phyloP scores from a whole-genome alignment of 2,329 filamentous ascomycete genomes.

The Colletotrichum zoysiae region DNA sequence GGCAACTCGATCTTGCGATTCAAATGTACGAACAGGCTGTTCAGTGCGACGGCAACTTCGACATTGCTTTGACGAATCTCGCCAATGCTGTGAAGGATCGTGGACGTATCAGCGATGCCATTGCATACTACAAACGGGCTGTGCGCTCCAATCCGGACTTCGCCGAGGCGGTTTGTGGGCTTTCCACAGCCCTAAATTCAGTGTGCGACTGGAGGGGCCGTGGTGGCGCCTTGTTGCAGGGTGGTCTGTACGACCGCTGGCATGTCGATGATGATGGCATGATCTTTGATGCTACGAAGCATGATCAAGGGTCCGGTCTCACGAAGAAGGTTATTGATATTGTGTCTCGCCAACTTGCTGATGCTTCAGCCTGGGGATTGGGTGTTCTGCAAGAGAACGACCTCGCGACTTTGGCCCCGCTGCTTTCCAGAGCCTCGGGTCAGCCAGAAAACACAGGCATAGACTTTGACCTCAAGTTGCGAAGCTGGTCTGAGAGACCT shows the following conservation, averaged over 20 bases:
- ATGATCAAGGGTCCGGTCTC: conserved; percentile 78
- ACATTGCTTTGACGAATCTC: conserved; percentile 95
- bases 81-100: conserved; percentile 99
- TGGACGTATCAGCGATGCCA: conserved; percentile 91
- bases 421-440: conserved; percentile 58
- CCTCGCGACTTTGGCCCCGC: conserved; percentile 63
- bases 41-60: conserved; percentile 90
- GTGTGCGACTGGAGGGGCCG: conserved; percentile 95
- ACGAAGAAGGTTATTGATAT: conserved; percentile 92
- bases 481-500: conserved; percentile 76
- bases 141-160: conserved; percentile 95
- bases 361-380: conserved; percentile 88
- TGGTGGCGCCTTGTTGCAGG: conserved; percentile 83
- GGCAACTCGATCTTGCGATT: conserved; percentile 90
- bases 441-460: conserved; percentile 50
- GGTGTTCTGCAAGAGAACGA: conserved; percentile 72
- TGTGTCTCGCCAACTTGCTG: conserved; percentile 86
- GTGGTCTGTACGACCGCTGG: conserved; percentile 86
- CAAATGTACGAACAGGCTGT: conserved; percentile 98
- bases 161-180: conserved; percentile 94
- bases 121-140: conserved; percentile 89
- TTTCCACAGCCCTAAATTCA: conserved; percentile 95
- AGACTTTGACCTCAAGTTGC: conserved; percentile 57
- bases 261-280: conserved; percentile 89
- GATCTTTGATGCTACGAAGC: conserved; percentile 78